phyloP scores from a whole-genome alignment of 495 filamentous ascomycete species.

The Neurospora sp. region DNA sequence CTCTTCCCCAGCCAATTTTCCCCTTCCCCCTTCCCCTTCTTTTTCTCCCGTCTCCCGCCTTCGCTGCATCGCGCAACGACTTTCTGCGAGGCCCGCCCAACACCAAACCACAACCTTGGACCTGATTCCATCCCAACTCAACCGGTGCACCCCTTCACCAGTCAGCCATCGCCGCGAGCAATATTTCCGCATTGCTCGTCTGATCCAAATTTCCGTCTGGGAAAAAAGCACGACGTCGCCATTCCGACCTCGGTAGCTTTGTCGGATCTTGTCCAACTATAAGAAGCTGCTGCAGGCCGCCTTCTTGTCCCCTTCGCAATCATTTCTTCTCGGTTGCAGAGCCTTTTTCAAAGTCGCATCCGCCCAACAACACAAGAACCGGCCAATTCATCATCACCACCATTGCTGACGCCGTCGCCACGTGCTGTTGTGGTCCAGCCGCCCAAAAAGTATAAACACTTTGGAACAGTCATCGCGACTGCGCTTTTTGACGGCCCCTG shows the following conservation, averaged over 20 bases:
- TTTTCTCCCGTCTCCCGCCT: conserved; percentile 6
- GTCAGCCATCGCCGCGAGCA: neutral
- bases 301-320: neutral
- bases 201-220: neutral
- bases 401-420: neutral
- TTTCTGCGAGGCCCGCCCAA: neutral
- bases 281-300: neutral
- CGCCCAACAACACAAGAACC: neutral
- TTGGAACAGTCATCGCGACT: neutral
- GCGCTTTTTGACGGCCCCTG: neutral
- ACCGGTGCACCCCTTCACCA: neutral
- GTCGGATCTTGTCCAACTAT: neutral
- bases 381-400: neutral
- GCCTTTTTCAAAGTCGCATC: neutral
- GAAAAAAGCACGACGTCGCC: neutral
- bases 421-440: neutral
- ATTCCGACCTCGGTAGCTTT: neutral
- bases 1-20: conserved; percentile 21
- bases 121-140: neutral
- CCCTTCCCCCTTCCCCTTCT: conserved; percentile 14
- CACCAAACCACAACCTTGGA: neutral
- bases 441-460: neutral
- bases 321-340: neutral
- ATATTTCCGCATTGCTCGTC: neutral
- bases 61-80: conserved; percentile 1